phyloP scores from a whole-genome alignment of 495 filamentous ascomycete genomes.

The Letharia columbiana region DNA sequence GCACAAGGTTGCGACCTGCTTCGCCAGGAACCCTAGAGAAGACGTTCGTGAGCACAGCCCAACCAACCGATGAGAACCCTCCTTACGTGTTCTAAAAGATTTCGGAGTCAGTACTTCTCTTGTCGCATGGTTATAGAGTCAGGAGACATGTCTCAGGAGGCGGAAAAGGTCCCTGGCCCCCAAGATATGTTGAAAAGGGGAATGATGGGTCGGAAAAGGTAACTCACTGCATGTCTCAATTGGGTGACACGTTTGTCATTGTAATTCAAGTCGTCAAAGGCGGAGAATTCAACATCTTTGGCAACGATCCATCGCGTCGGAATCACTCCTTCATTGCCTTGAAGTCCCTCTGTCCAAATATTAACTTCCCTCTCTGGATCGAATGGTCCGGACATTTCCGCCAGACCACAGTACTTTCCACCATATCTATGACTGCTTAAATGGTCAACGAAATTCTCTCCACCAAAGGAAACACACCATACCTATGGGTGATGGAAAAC shows the following conservation, averaged over 20 bases:
- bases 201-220: too few species aligned
- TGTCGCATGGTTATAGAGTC: too few species aligned
- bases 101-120: too few species aligned
- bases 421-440: slow-evolving; percentile 11
- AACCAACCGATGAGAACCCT: neutral
- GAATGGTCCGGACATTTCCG: slow-evolving; percentile 21
- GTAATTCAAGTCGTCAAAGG: slow-evolving; percentile 19
- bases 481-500: slow-evolving; percentile 22
- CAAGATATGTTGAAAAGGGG: too few species aligned
- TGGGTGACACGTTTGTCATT: slow-evolving; percentile 15
- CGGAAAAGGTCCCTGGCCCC: too few species aligned
- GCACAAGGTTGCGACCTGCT: slow-evolving; percentile 13
- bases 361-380: slow-evolving; percentile 10
- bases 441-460: neutral
- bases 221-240: slow-evolving; percentile 15
- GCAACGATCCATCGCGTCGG: slow-evolving; percentile 22
- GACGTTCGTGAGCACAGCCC: neutral
- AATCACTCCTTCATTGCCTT: slow-evolving; percentile 18
- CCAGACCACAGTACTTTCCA: slow-evolving; percentile 19
- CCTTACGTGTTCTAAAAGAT: slow-evolving; percentile 11
- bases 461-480: neutral
- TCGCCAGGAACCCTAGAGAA: slow-evolving; percentile 14
- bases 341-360: slow-evolving; percentile 8
- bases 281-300: slow-evolving; percentile 22
- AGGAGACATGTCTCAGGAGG: too few species aligned